Base-by-base conservation (phyloP, 371 early-diverging fungal species). In the Circinella minor region DNA sequence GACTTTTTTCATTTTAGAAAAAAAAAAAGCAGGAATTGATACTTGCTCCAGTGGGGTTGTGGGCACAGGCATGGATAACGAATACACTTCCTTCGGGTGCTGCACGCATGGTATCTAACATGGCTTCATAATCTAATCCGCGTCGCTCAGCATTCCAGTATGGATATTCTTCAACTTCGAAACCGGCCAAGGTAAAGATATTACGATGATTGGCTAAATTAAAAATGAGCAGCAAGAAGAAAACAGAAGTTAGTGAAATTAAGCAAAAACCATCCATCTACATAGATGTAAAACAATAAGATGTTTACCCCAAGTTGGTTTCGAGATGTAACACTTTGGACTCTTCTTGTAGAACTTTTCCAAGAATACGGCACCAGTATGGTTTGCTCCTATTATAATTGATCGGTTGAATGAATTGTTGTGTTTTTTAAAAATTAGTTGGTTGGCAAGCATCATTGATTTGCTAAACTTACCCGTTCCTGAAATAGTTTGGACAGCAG, bases 391-490 rank as follows among this genome's bases (percentile, higher is more conserved):
- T 27, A 27, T 1, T 27, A 27, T 27, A 27, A 27, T 27, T 2
- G 27, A 27, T 27, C 27, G 27, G 2, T 27, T 27, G 27, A 27
- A 27, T 27, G 27, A 27, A 2, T 27, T 27, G 27, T 27, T 27
- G 0, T 27, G 27, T 27, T n/a, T n/a, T n/a, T n/a, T n/a, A 27
- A 27, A 27, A 27, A 27, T 27, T 1, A 27, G 27, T 27, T 27
- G 27, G 27, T 27, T 27, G 27, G 27, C 2, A 27, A 27, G 27
- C 27, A 27, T 27, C 27, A 27, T 27, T 27, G 27, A 27, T 27
- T 27, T 27, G 27, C 2, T 27, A 59, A 92, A 89, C n/a, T 96
- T 97, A 59, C 99, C 99, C 0, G 98, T 96, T 65, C 97, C 98
- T 10, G 97, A 96, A 73, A 98, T 94, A 8, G 96, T 90, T 77